Percentiles rank a stretch among this genome's conserved stretches.
phyloP scores from a whole-genome alignment of 75 land plant genomes.

The Selaginella moellendorffii region DNA sequence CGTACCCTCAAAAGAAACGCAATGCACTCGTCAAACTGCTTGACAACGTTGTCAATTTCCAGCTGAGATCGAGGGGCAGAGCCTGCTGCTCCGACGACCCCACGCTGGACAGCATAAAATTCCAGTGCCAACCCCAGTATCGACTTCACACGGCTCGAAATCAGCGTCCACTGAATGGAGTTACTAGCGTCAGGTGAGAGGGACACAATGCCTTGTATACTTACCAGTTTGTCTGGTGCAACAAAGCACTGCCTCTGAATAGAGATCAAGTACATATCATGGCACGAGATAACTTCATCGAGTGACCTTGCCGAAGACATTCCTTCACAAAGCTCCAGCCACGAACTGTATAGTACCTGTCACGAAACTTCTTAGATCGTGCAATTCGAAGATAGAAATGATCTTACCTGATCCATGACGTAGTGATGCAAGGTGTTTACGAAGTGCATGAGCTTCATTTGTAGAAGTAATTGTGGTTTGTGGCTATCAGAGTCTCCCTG shows the following conservation, averaged over 20 bases:
- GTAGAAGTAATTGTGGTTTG: slow-evolving; percentile 65
- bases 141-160: slow-evolving; percentile 79
- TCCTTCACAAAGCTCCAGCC: slow-evolving; percentile 83
- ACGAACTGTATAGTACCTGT: slow-evolving; percentile 88
- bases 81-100: slow-evolving; percentile 42
- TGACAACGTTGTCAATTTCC: slow-evolving; percentile 78
- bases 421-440: slow-evolving; percentile 98
- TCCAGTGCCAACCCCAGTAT: slow-evolving; percentile 88
- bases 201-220: neutral
- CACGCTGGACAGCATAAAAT: slow-evolving; percentile 63
- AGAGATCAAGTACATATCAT: slow-evolving; percentile 72
- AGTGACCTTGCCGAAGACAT: slow-evolving; percentile 74
- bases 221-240: slow-evolving; percentile 83
- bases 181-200: neutral
- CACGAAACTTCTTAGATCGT: neutral
- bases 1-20: slow-evolving; percentile 80
- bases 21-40: slow-evolving; percentile 94
- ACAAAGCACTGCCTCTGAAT: slow-evolving; percentile 90
- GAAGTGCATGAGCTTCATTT: slow-evolving; percentile 92
- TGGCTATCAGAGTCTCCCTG: slow-evolving; percentile 20
- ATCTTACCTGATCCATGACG: slow-evolving; percentile 88
- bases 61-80: slow-evolving; percentile 68
- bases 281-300: slow-evolving; percentile 94
- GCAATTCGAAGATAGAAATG: neutral
- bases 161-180: slow-evolving; percentile 61